Evolutionary conservation across 176 grass and related monocot species (phyloP), one percentile per base, ranked within the genome.

Genomic region (Oryza australiensis): DNA sequence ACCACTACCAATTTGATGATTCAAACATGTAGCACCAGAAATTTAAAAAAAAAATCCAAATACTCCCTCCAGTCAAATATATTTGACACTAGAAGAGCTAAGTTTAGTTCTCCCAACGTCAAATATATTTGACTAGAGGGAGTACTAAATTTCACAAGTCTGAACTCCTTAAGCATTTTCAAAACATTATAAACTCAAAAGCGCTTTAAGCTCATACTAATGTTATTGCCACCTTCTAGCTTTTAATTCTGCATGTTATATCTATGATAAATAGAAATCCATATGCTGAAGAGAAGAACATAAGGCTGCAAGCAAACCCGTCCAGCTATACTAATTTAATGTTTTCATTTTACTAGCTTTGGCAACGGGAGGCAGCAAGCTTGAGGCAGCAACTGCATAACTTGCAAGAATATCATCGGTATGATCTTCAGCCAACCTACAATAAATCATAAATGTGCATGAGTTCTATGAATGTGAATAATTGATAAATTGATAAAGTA

Each of bases 301-400:
- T 49, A 70, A 62, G 22, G 40, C 9, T 33, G 38, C 13, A 62
- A 66, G 5, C 4, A 49, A 55, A 85, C n/a, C 26, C 9, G 63
- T 33, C 35, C 14, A 37, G 49, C 29, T 73, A 72, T 64, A 12
- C 7, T 79, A 65, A 73, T 22, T 24, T 22, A 38, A 40, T 53
- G 41, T 3, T 27, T 71, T 63, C 42, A 55, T 74, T 63, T 90
- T 76, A 78, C 60, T 85, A 93, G 91, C 45, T 93, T 15, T 93
- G 91, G 88, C 91, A 90, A 76, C 72, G 29, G 57, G 91, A 93
- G 82, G 88, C 75, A 83, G 43, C 28, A 74, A 85, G 88, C 70
- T 87, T 93, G 70, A 88, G 82, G 66, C 91, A 93, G 46, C 88
- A 90, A 93, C 75, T 93, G 40, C 59, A 77, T 57, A 93, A 90